Base-by-base conservation (phyloP, 768 basidiomycete genomes). In the Rubroboletus satanas region DNA sequence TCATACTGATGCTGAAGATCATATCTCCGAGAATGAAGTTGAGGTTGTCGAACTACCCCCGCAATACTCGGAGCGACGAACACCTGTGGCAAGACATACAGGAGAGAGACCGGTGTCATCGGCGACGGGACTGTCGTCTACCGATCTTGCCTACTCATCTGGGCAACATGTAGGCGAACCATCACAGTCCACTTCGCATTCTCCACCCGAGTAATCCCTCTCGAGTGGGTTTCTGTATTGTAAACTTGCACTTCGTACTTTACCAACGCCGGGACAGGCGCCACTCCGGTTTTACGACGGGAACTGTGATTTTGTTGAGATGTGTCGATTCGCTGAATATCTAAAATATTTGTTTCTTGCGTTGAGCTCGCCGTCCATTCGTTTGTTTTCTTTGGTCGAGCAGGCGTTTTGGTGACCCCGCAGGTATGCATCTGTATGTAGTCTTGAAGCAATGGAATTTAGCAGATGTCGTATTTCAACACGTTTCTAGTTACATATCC, bases 41-140 rank as follows among this genome's bases (percentile, higher is more conserved):
- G 86, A 77, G 7, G 71, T 87, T 21, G 77, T 89, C 7, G 88
- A 90, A 70, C 76, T 89, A n/a, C 88, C 88, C 28, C 88, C 88
- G 15, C 83, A 83, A 65, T 90, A 90, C 63, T 77, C 77, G 26
- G 84, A 82, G 56, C 73, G 79, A 35, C 77, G 77, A 18, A 66
- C 64, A 44, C 55, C 65, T 37, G n/a, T 15, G 39, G 23, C 36
- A 37, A 15, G 12, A 21, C 36, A n/a, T 29, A 15, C 51, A n/a
- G 58, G 4, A 45, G 49, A 41, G 41, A 55, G 63, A 51, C 57
- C 66, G 3, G 21, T 52, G 41, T 57, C 66, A n/a, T 58, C 51
- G 7, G 37, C 26, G 21, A 55, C 60, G 14, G 47, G 28, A 21
- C 28, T 44, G 32, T 48, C 54, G 12, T 54, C 55, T 31, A 48